Evolutionary conservation across 2,329 filamentous ascomycete genomes (phyloP), one percentile per base, ranked within the genome.

Genomic region (Coniosporium tulheliwenetii): DNA sequence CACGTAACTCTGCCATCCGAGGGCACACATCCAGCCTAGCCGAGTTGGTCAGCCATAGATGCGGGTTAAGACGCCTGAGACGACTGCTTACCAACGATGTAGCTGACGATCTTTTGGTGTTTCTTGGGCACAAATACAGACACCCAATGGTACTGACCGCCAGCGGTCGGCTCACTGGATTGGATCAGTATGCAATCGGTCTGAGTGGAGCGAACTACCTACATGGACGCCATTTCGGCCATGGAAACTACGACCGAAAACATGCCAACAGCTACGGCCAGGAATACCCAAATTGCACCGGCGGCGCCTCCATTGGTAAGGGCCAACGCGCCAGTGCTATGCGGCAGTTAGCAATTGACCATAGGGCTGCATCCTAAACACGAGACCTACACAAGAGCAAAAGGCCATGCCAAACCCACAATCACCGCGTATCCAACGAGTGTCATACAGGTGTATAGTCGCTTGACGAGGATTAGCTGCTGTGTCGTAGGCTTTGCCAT

Each of bases 111-210:
- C 42, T 68, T 71, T 46, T 75, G 70, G 39, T 63, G 60, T 36
- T 55, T 53, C 0, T 52, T 56, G 0, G 70, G 65, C 1, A 69
- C 64, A 44, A 73, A 72, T 39, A 72, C 69, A 1, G 64, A 71
- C 1, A 73, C 69, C 70, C 70, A 75, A 46, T 73, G 69, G 45
- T 75, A 75, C 47, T 76, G 71, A 1, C 73, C 73, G 15, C 72
- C 71, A 5, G 65, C 64, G 0, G 70, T 76, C 0, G 72, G 72
- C 2, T 70, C 70, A 60, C 58, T 64, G 37, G 1, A 26, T 26
- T 26, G 19, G 19, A 26, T 26, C 19, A 26, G 19, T 26, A 26
- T 26, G 19, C 1, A 41, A 39, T 36, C 29, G 66, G 61, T 65
- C 3, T 26, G 5, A 15, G 8, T n/a, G 16, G 8, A 33, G 8